These are phyloP conservation scores for Oryza coarctata DNA, from an alignment of 176 grass and related monocot genomes.

Conservation along the genomic window DNA sequence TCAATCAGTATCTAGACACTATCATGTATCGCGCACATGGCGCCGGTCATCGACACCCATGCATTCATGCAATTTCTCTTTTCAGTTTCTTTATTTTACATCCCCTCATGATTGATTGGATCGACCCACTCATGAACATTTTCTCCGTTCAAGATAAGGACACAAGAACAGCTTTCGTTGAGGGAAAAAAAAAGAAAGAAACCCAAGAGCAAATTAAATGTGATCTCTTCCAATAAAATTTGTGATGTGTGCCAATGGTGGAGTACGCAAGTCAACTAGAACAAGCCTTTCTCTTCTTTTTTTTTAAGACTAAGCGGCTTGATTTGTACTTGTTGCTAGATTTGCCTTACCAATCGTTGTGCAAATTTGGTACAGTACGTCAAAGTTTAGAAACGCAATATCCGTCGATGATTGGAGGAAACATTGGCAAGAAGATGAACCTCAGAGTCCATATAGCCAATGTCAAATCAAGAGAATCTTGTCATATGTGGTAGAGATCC, in stretches of 20 bases:
- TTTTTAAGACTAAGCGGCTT: neutral
- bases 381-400: neutral
- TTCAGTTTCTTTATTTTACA: neutral
- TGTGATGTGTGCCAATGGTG: neutral
- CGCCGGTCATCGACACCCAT: constrained; percentile 39
- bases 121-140: constrained; percentile 20
- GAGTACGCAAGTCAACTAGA: neutral
- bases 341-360: neutral
- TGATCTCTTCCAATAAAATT: neutral
- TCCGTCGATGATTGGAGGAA: neutral
- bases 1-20: constrained; percentile 47
- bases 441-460: neutral
- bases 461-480: too few species aligned
- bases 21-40: constrained; percentile 49
- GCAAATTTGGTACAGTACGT: neutral
- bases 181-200: neutral
- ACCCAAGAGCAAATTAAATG: neutral
- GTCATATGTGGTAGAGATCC: too few species aligned
- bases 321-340: neutral
- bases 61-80: neutral
- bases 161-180: neutral
- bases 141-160: constrained; percentile 21
- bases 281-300: neutral
- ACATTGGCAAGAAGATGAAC: neutral
- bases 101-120: constrained; percentile 45